Evolutionary conservation across 2,329 filamentous ascomycete species (phyloP), one percentile per base, ranked within the genome.

Genomic region (Fusarium bulbicola): DNA sequence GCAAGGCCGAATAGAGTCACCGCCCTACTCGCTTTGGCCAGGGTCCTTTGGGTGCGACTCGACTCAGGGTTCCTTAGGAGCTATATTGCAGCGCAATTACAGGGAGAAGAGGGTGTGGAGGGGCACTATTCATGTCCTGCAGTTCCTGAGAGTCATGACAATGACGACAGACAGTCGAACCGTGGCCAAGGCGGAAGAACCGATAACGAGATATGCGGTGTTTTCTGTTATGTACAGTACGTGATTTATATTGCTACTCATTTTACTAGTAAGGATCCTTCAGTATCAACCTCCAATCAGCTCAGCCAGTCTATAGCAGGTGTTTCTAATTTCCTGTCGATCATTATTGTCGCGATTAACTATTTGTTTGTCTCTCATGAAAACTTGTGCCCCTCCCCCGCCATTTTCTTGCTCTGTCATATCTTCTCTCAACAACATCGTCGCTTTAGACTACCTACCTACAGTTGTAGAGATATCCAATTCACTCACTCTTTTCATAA

Each of bases 351-450:
- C 59, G 47, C 47, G 64, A 71, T 47, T 58, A 34, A 34, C 32
- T 16, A 12, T 64, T 59, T 46, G 68, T 67, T 46, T 59, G 34
- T 66, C 57, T 52, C 68, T 76, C 69, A 72, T 75, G 70, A 70
- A 76, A 74, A 69, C 59, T 56, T 71, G 63, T 63, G 72, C 75
- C 75, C 75, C 75, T 77, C 75, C 75, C 75, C 75, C 75, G 63
- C 75, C 75, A 73, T 76, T 72, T 72, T 62, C 37, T 72, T 57
- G 34, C 54, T 65, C 50, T 50, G 40, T 74, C 70, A 71, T 73
- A 65, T 72, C 63, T 71, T 71, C 57, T 71, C 57, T 47, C 32
- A 61, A 9, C 45, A 58, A 62, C 59, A 60, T 64, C 63, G 37
- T 64, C 63, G 37, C 61, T 70, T 32, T 43, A 20, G 42, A 62